Evolutionary conservation across 2,329 filamentous ascomycete species (phyloP), one percentile per base, ranked within the genome.

Genomic region (Ascochyta rabiei): DNA sequence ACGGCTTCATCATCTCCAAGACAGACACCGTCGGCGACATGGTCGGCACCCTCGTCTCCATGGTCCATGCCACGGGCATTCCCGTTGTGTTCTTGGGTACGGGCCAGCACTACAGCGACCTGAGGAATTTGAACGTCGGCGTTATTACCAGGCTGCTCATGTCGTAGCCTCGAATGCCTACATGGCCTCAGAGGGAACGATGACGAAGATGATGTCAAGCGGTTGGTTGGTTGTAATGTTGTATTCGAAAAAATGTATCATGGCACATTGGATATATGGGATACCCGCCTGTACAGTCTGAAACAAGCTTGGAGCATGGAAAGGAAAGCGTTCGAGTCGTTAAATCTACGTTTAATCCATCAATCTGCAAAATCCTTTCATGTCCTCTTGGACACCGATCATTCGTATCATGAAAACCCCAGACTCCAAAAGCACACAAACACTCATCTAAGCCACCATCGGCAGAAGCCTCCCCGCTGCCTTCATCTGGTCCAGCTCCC

Each of bases 1-100:
- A 99, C 76, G 95, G 95, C 6, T 99, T 99, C 76, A 96, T 99
- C 72, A 97, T 99, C 67, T 93, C 89, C 57, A 99, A 99, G 77
- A 98, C 95, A 75, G 95, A 99, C 78, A 99, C 95, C 0, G 96
- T 99, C 33, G 96, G 95, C n/a, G 93, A 97, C 78, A 98, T 98
- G 93, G 92, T 97, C 38, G 92, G 88, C 2, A 97, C 93, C 2
- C 81, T 99, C 60, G 95, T 99, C 59, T 96, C 91, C 73, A 93
- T 99, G 81, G 93, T 99, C 34, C 93, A 98, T 78, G 93, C 95
- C 3, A 99, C 96, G 3, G 91, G 93, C 24, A 96, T 99, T 40
- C 96, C 96, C 0, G 92, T 99, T 18, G 83, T 98, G 10, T 99
- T 99, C 72, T 84, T 99, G 63, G 95, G 88, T 2, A 84, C 86